These are phyloP conservation scores for Ceratobasidium sp. DNA, from an alignment of 1,284 basidiomycete genomes.

Conservation along the genomic window DNA sequence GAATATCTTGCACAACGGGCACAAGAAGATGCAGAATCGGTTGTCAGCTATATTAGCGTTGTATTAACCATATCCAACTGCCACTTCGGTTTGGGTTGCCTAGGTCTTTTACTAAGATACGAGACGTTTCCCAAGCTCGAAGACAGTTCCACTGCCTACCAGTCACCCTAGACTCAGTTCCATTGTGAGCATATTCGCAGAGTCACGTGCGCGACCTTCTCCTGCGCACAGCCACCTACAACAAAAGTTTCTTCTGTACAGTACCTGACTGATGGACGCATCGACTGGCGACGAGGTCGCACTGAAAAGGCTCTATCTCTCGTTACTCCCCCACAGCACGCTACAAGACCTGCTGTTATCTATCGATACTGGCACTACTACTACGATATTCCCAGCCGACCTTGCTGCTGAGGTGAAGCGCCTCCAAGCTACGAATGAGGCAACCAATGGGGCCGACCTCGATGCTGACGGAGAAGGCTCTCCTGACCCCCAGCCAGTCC, in stretches of 20 bases:
- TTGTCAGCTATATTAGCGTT: too few species aligned
- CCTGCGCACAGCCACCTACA: not conserved
- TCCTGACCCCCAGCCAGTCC: constrained; percentile 44
- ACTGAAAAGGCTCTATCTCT: constrained; percentile 72
- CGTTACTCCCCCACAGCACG: constrained; percentile 66
- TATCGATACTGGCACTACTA: constrained; percentile 70
- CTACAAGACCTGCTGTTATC: constrained; percentile 77
- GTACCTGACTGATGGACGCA: constrained; percentile 32
- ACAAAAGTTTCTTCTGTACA: constrained; percentile 23
- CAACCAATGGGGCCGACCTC: constrained; percentile 44
- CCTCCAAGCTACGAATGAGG: constrained; percentile 13
- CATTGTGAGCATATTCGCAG: too few species aligned
- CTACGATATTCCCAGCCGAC: constrained; percentile 71
- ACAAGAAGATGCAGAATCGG: too few species aligned
- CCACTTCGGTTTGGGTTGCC: too few species aligned
- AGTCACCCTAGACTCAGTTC: too few species aligned
- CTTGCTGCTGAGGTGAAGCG: constrained; percentile 49
- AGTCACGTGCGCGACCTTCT: not conserved
- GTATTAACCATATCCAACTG: too few species aligned
- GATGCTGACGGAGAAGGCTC: constrained; percentile 45
- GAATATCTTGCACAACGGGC: too few species aligned
- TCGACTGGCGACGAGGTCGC: constrained; percentile 1
- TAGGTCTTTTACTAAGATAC: too few species aligned
- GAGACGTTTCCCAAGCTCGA: too few species aligned
- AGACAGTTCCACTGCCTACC: too few species aligned